Evolutionary conservation across 768 basidiomycete species (phyloP), one percentile per base, ranked within the genome.

Genomic region (Leucocoprinus sp.): DNA sequence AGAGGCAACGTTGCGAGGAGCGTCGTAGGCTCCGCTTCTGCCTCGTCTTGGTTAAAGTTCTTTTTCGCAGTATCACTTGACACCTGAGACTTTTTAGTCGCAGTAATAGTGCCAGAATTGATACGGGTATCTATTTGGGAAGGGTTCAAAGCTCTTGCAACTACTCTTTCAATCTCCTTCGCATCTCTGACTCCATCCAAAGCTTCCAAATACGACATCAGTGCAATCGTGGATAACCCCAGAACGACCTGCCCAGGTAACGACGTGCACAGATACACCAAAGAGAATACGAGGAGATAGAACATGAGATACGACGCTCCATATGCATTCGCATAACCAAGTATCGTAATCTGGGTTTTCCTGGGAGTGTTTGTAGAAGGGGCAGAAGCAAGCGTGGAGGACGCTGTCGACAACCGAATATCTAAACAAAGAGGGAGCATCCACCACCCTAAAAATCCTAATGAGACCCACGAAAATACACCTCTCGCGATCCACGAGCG

Each of bases 291-390:
- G 18, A 85, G 71, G 5, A 75, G 69, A 76, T 85, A 84, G 57
- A 96, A 87, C 28, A 95, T 65, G 44, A 92, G 66, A 60, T 92
- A 96, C 1, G 89, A 79, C 12, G 92, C 81, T 12, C 92, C 95
- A 55, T 81, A 93, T 0, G 88, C 81, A 59, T 97, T 96, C 0
- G 88, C 87, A 56, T 82, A 95, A 0, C 93, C 93, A 1, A 91
- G 62, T 1, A 96, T 74, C 15, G 56, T 50, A 22, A 60, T 53
- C 48, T 78, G 71, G 11, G 26, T 11, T 12, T 58, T 64, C 54
- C 52, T 67, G 52, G 47, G 57, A 61, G 18, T 57, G 42, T 35
- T 61, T 53, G 42, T 59, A 60, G 28, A 17, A 1, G 19, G 8
- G 3, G 9, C 15, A 18, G 24, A 3, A 6, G 26, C 11, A 27